Conservation (phyloP, 768 basidiomycete species). For the Terana coerulea region DNA sequence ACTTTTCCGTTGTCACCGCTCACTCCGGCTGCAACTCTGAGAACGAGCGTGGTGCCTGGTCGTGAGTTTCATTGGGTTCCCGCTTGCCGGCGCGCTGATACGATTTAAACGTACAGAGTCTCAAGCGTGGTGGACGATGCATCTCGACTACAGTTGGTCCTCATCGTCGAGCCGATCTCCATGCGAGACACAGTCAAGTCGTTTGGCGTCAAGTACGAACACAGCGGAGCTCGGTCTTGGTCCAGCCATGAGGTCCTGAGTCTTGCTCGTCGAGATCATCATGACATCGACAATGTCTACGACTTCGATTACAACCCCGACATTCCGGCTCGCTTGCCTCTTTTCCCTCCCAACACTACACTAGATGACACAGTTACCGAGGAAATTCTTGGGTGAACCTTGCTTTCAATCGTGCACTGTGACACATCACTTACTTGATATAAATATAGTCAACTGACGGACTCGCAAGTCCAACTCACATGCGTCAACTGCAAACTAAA, state of each 20-base stretch:
- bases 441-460: neutral
- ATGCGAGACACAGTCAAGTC: conserved; percentile 1
- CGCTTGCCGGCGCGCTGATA: too few species aligned
- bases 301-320: neutral
- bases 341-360: conserved; percentile 6
- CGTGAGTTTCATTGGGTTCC: conserved; percentile 1
- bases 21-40: conserved; percentile 7
- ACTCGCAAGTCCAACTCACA: neutral
- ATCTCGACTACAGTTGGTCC: neutral
- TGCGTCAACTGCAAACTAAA: conserved; percentile 6
- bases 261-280: neutral
- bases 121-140: neutral
- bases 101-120: neutral
- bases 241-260: neutral
- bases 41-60: conserved; percentile 5
- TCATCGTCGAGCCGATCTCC: neutral
- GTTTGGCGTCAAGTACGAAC: conserved; percentile 5
- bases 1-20: conserved; percentile 6
- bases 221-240: neutral
- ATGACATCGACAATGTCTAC: neutral
- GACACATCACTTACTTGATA: too few species aligned
- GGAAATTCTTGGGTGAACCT: neutral
- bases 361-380: neutral
- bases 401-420: too few species aligned
- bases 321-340: neutral